These are phyloP conservation scores for Saitozyma podzolica DNA, from an alignment of 768 basidiomycete species.

Conservation along the genomic window DNA sequence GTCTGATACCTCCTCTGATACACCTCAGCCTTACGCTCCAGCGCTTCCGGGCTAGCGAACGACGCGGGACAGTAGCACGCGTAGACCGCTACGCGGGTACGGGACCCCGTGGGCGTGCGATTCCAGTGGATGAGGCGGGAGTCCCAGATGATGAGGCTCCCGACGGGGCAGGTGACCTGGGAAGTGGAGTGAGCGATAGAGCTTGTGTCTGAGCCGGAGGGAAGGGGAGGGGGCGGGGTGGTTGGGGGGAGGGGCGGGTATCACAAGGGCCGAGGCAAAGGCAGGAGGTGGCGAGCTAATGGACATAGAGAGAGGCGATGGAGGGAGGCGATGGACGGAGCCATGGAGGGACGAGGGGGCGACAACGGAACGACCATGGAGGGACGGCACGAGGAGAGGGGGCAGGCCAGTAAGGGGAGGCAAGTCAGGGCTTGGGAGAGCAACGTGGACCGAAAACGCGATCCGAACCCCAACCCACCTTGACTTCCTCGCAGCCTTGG, in stretches of 20 bases:
- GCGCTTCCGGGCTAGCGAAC: constrained; percentile 9
- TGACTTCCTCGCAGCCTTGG: constrained; percentile 25
- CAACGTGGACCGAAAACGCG: too few species aligned
- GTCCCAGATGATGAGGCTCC: constrained; percentile 30
- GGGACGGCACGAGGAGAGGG: too few species aligned
- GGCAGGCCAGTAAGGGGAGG: too few species aligned
- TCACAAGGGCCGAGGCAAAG: too few species aligned
- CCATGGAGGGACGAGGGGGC: too few species aligned
- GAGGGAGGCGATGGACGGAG: too few species aligned
- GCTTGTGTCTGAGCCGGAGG: not conserved
- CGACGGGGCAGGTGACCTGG: constrained; percentile 21
- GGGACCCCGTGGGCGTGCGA: constrained; percentile 17
- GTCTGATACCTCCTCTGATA: constrained; percentile 18
- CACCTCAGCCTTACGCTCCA: constrained; percentile 20
- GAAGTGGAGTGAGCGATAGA: not conserved
- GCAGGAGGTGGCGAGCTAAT: too few species aligned
- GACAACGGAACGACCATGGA: too few species aligned
- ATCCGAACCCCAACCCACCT: constrained; percentile 9
- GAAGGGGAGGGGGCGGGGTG: too few species aligned
- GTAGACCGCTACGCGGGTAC: constrained; percentile 19
- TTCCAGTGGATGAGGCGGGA: constrained; percentile 32
- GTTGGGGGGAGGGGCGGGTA: too few species aligned
- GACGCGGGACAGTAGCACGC: constrained; percentile 21
- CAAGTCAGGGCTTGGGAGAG: too few species aligned
- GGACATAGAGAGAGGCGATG: too few species aligned